phyloP scores from a whole-genome alignment of 805 yeast species.

The Hanseniaspora meyeri region DNA sequence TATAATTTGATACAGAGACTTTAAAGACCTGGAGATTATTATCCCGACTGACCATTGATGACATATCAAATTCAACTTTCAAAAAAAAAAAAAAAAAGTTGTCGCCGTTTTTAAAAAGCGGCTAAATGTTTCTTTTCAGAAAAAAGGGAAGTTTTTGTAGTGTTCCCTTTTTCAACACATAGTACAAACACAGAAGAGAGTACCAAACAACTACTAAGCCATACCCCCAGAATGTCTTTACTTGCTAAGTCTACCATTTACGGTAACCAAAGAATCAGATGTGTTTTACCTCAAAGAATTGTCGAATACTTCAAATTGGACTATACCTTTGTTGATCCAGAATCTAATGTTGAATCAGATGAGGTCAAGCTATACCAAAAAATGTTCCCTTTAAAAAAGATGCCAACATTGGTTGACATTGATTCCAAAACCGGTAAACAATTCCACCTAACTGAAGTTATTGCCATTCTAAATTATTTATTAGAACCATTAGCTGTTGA shows the following conservation, averaged over 20 bases:
- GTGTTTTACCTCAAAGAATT: slow-evolving; percentile 32
- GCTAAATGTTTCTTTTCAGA: not conserved
- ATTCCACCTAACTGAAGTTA: slow-evolving; percentile 53
- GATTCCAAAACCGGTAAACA: slow-evolving; percentile 39
- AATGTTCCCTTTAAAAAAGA: slow-evolving; percentile 48
- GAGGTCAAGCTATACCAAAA: slow-evolving; percentile 28
- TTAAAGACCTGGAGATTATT: no score
- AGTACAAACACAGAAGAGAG: no score
- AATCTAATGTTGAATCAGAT: slow-evolving; percentile 30
- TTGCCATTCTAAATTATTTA: slow-evolving; percentile 48
- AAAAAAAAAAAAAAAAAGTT: no score
- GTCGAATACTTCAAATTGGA: slow-evolving; percentile 51
- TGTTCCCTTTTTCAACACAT: no score
- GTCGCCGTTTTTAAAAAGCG: not conserved
- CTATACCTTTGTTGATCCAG: slow-evolving; percentile 32
- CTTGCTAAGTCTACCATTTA: slow-evolving; percentile 27
- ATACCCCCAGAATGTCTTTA: slow-evolving; percentile 3
- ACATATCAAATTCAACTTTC: not conserved
- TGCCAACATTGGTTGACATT: slow-evolving; percentile 55
- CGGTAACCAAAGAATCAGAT: slow-evolving; percentile 26
- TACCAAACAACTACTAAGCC: not conserved
- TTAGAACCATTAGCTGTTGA: slow-evolving; percentile 34
- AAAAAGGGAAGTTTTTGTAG: not conserved
- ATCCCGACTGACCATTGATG: not conserved
- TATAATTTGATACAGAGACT: no score